Base-by-base conservation (phyloP, 2,329 filamentous ascomycete species). In the Ilyonectria destructans region DNA sequence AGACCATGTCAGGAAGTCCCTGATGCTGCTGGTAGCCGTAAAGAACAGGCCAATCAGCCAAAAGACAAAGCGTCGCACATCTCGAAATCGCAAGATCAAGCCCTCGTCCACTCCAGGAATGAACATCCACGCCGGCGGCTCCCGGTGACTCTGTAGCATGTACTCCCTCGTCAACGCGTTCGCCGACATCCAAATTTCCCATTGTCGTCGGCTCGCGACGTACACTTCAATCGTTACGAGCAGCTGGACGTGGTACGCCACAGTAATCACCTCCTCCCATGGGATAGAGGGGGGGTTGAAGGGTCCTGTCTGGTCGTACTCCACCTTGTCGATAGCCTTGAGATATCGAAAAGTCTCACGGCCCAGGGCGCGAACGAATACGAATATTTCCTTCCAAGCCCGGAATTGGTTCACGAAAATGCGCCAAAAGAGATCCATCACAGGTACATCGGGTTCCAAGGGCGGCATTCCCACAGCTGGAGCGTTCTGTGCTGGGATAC, bases 141-240 rank as follows among this genome's bases (percentile, higher is more conserved):
- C 63, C 13, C 63, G 62, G 19, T 56, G 59, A 15, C 70, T 40
- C 23, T 51, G 59, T 19, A 80, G 57, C 68, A 81, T 69, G 35
- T 80, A 74, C n/a, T 54, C 62, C 62, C 75, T 70, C n/a, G 80
- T 79, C 40, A 74, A 35, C 17, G 72, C 71, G 55, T 82, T 82
- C 6, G 74, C 79, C 40, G 67, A 56, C 12, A 75, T 23, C 80
- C 80, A 82, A 12, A 79, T 69, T 3, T 69, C 7, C 57, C 74
- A 70, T 61, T 81, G 77, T 7, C 54, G 45, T 1, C 57, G 59
- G 12, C 65, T 51, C 6, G 73, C 71, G 8, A 74, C n/a, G 51
- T 69, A 77, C 3, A 54, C 54, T 17, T 72, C 67, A n/a, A 73
- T 9, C 19, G 63, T 67, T 4, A 74, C 4, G 5, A 72, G 8